These are phyloP conservation scores for Parathielavia appendiculata DNA, from an alignment of 495 filamentous ascomycete genomes.

Conservation along the genomic window DNA sequence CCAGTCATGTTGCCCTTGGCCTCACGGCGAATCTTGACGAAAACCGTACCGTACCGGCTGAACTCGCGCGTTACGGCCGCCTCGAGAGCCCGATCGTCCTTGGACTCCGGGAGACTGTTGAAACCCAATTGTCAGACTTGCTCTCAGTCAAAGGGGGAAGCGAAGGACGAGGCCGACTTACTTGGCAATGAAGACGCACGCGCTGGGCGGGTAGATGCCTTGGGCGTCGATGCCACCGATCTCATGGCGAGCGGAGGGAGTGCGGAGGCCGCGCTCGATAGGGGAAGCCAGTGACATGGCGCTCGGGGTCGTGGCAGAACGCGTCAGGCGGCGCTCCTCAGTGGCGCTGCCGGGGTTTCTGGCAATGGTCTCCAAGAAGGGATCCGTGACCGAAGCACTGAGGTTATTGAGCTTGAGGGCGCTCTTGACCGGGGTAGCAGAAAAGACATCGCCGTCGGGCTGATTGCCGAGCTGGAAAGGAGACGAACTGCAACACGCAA, in stretches of 20 bases:
- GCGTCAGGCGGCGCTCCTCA: slow-evolving; percentile 1
- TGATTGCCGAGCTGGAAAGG: slow-evolving; percentile 11
- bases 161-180: slow-evolving; percentile 33
- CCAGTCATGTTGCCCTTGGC: slow-evolving; percentile 50
- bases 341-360: not conserved
- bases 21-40: slow-evolving; percentile 61
- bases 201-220: slow-evolving; percentile 46
- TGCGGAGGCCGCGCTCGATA: not conserved
- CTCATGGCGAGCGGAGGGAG: slow-evolving; percentile 8
- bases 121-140: slow-evolving; percentile 9
- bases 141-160: not conserved
- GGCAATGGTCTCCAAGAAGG: not conserved
- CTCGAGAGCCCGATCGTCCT: slow-evolving; percentile 48
- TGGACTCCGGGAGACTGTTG: slow-evolving; percentile 38
- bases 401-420: not conserved
- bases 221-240: slow-evolving; percentile 47
- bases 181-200: slow-evolving; percentile 64
- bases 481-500: not conserved
- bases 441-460: slow-evolving; percentile 4
- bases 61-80: slow-evolving; percentile 50
- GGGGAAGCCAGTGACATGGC: not conserved
- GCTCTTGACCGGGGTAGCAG: not conserved
- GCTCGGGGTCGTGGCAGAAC: slow-evolving; percentile 8
- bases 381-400: not conserved
- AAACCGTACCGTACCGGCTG: slow-evolving; percentile 49